These are phyloP conservation scores for Gilbertella persicaria DNA, from an alignment of 371 early-diverging fungal species.

Conservation along the genomic window DNA sequence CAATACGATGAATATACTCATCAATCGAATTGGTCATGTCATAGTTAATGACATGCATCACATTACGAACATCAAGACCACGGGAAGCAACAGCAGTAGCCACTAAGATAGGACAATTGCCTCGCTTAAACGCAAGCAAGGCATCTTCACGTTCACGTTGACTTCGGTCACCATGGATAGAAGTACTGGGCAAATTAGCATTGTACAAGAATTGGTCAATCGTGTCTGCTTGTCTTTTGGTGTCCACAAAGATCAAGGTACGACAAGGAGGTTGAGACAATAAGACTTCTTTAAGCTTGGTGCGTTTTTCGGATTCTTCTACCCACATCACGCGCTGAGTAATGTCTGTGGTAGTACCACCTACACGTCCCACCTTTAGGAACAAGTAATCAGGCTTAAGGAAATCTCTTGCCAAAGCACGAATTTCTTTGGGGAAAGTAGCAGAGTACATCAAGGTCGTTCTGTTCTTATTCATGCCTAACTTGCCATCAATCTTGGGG, in stretches of 20 bases:
- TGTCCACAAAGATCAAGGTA: conserved; percentile 82
- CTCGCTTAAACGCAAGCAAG: conserved; percentile 72
- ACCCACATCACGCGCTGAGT: conserved; percentile 52
- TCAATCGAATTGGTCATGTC: conserved; percentile 79
- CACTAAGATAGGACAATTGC: conserved; percentile 80
- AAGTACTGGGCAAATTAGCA: conserved; percentile 63
- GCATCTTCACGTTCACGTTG: conserved; percentile 86
- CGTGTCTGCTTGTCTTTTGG: conserved; percentile 79
- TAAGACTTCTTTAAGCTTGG: conserved; percentile 28
- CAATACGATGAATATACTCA: conserved; percentile 86
- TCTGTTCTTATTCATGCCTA: conserved; percentile 65
- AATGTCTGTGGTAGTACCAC: conserved; percentile 56
- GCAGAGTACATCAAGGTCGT: conserved; percentile 99
- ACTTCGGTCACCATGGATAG: conserved; percentile 78
- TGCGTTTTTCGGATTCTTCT: conserved; percentile 52
- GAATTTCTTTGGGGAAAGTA: conserved; percentile 96
- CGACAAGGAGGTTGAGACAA: conserved; percentile 51
- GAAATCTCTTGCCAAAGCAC: conserved; percentile 88
- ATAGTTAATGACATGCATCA: conserved; percentile 86
- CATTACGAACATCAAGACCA: conserved; percentile 86
- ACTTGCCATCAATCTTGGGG: conserved; percentile 6
- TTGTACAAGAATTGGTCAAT: conserved; percentile 74
- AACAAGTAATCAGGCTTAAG: conserved; percentile 67
- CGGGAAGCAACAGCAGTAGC: conserved; percentile 95
- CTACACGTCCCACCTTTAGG: conserved; percentile 57